phyloP scores from a whole-genome alignment of 2,329 filamentous ascomycete genomes.

The Botrytis medusae region DNA sequence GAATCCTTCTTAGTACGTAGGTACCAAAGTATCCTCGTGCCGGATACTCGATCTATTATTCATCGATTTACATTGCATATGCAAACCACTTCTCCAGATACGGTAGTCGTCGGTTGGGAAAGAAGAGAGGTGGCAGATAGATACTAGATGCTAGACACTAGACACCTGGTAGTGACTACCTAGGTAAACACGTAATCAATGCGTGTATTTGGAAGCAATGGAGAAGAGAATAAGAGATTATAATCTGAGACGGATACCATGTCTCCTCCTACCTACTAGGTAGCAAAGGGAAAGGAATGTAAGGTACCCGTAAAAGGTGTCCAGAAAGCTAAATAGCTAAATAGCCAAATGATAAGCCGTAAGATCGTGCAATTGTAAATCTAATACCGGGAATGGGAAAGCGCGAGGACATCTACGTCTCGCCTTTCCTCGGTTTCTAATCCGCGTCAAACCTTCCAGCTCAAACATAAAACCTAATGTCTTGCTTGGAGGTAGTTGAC shows the following conservation, averaged over 20 bases:
- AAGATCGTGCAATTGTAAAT: neutral
- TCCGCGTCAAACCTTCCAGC: too few relatives aligned
- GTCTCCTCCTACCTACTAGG: neutral
- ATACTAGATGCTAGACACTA: neutral
- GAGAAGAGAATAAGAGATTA: neutral
- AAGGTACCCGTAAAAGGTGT: neutral
- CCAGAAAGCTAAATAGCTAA: too few relatives aligned
- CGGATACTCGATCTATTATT: neutral
- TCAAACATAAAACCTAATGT: neutral
- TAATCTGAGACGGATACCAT: neutral
- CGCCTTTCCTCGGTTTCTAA: too few relatives aligned
- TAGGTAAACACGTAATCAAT: neutral
- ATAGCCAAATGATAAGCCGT: too few relatives aligned
- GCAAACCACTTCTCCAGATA: neutral
- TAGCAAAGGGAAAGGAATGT: neutral
- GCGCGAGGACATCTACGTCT: neutral
- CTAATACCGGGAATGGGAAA: neutral
- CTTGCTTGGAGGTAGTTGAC: neutral
- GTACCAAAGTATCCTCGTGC: neutral
- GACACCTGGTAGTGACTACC: neutral
- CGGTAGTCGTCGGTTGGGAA: neutral
- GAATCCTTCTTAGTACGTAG: neutral
- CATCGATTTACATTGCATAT: neutral
- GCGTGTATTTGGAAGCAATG: neutral
- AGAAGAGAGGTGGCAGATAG: neutral